Conservation (phyloP, 495 filamentous ascomycete species). For the Hypoxylon lienhwacheense region DNA sequence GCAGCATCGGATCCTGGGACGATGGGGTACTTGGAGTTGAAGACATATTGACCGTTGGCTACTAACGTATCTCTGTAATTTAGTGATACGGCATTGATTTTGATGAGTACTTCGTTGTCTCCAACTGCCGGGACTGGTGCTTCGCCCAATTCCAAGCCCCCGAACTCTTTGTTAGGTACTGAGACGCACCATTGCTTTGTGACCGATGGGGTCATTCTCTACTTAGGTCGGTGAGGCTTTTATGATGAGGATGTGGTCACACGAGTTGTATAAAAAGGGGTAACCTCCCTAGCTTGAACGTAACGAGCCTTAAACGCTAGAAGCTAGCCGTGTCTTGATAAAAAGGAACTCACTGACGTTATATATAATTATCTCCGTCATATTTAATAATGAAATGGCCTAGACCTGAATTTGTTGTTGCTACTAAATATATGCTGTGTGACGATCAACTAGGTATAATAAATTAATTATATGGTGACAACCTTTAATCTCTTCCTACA, state of each 20-base stretch:
- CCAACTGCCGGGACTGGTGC: constrained; percentile 61
- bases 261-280: neutral
- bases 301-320: too few relatives aligned
- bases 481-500: too few relatives aligned
- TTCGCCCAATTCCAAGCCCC: constrained; percentile 59
- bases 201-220: constrained; percentile 47
- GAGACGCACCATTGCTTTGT: constrained; percentile 69
- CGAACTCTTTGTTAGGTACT: constrained; percentile 59
- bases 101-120: constrained; percentile 75
- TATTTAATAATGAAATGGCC: too few relatives aligned
- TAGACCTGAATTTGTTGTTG: too few relatives aligned
- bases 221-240: too few relatives aligned
- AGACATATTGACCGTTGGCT: constrained; percentile 70
- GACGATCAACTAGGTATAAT: too few relatives aligned
- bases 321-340: too few relatives aligned
- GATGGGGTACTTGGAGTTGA: constrained; percentile 58
- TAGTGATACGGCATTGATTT: constrained; percentile 71
- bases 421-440: too few relatives aligned
- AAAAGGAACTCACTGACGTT: too few relatives aligned
- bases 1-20: constrained; percentile 79
- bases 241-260: neutral
- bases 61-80: constrained; percentile 86
- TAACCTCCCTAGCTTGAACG: too few relatives aligned
- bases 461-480: too few relatives aligned
- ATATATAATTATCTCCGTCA: too few relatives aligned